Evolutionary conservation across 2,329 filamentous ascomycete species (phyloP).

Genomic region (Alternaria sp.): DNA sequence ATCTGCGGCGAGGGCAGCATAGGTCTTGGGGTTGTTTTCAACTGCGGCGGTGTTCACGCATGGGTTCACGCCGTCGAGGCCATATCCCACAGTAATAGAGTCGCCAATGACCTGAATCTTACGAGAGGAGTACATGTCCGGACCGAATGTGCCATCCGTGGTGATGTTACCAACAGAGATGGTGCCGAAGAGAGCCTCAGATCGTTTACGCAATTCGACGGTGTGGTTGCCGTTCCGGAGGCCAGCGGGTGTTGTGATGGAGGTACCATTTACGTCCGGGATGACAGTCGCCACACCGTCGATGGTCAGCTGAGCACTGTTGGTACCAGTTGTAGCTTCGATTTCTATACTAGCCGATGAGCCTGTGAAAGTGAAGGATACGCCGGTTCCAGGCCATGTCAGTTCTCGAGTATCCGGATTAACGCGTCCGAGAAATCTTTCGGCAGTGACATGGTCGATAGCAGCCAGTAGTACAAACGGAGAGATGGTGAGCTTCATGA

Average conservation of each 20-base stretch:
- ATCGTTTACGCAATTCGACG: constrained; percentile 52
- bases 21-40: constrained; percentile 54
- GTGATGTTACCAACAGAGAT: constrained; percentile 41
- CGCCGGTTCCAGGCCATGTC: constrained; percentile 57
- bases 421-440: constrained; percentile 50
- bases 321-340: constrained; percentile 44
- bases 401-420: constrained; percentile 55
- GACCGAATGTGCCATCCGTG: constrained; percentile 38
- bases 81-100: constrained; percentile 57
- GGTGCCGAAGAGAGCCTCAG: constrained; percentile 48
- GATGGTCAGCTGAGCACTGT: constrained; percentile 47
- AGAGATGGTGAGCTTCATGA: constrained; percentile 1
- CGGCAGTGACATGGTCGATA: constrained; percentile 5
- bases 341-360: constrained; percentile 50
- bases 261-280: constrained; percentile 40
- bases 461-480: constrained; percentile 4
- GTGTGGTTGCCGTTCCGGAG: constrained; percentile 48
- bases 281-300: constrained; percentile 41
- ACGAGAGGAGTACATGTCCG: constrained; percentile 33
- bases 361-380: constrained; percentile 54
- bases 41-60: constrained; percentile 53
- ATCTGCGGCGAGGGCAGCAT: constrained; percentile 54
- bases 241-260: constrained; percentile 37
- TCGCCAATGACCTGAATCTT: constrained; percentile 58
- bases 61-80: constrained; percentile 52